Evolutionary conservation across 2,329 filamentous ascomycete species (phyloP).

Genomic region (Paraphaeosphaeria sporulosa): DNA sequence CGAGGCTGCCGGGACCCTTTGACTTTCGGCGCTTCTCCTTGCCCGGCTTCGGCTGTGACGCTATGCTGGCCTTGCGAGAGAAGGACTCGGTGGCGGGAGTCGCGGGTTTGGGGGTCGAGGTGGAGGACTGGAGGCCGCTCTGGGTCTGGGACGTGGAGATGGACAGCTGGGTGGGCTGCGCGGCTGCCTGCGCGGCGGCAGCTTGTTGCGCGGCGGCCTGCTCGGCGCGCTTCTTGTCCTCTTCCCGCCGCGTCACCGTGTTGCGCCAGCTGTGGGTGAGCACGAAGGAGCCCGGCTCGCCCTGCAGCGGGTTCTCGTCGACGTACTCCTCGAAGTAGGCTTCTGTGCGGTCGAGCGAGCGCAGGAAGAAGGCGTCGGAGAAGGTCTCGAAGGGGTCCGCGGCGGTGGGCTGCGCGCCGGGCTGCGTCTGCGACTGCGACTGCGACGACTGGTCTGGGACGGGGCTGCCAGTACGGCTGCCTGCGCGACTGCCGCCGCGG

Average conservation of each 20-base stretch:
- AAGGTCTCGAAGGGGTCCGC: conserved; percentile 25
- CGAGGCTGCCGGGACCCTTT: conserved; percentile 33
- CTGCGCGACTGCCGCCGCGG: conserved; percentile 35
- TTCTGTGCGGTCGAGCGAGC: conserved; percentile 60
- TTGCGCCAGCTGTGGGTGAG: conserved; percentile 44
- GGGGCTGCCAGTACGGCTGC: conserved; percentile 39
- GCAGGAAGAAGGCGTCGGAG: conserved; percentile 46
- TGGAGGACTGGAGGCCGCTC: conserved; percentile 16
- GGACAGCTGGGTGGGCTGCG: conserved; percentile 1
- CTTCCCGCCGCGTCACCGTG: conserved; percentile 51
- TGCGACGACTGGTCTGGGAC: conserved; percentile 29
- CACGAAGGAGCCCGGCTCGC: conserved; percentile 69
- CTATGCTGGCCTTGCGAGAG: conserved; percentile 36
- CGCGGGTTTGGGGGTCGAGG: conserved; percentile 19
- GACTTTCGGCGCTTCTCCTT: conserved; percentile 49
- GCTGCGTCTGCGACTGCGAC: conserved; percentile 23
- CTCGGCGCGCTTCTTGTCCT: conserved; percentile 33
- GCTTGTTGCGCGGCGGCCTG: conserved; percentile 22
- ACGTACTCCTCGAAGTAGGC: conserved; percentile 67
- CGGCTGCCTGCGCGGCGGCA: conserved; percentile 17
- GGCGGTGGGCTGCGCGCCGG: conserved; percentile 22
- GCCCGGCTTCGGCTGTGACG: conserved; percentile 33
- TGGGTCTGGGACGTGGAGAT: conserved; percentile 8
- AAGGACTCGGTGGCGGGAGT: conserved; percentile 24
- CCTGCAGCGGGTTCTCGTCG: conserved; percentile 69